Base-by-base conservation (phyloP, 352 stramenopile genomes). In the Aphanomyces astaci region DNA sequence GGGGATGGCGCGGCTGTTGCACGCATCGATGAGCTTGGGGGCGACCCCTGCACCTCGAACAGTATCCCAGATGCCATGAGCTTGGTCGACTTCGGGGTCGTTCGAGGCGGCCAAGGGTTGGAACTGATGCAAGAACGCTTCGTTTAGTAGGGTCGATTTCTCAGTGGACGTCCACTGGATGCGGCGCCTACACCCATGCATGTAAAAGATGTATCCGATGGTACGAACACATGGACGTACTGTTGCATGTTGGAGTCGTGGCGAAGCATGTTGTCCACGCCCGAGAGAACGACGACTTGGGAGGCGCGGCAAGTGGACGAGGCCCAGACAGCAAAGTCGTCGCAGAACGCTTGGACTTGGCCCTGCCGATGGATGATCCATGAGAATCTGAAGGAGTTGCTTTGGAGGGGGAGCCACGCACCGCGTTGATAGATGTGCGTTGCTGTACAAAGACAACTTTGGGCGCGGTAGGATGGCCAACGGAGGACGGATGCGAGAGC, bases 371-470 rank as follows among this genome's bases (percentile, higher is more conserved):
- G 30, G 15, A 36, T 31, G 22, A 64, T 66, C 7, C 43, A 63
- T 24, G 51, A 25, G 54, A 4, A 43, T 60, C 32, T 24, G 25
- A 15, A n/a, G n/a, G 22, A 11, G 36, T 43, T 43, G 36, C 36
- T 7, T 43, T 15, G 25, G 13, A 53, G 9, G 4, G 9, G 51
- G 27, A 5, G 45, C 22, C n/a, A 40, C 64, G 52, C 66, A 90
- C 81, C 56, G 72, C 36, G 15, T 88, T 73, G 31, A 80, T 70
- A 19, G 76, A 71, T 31, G 83, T 81, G 63, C 85, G 81, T 66
- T 94, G 85, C 70, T 94, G 85, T 60, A 94, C 75, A 53, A 91
- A 81, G 2, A 79, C 89, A 59, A 92, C 64, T 54, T 86, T 86
- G 53, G 75, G 81, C 49, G 78, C 74, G 43, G 22, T 24, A 5